Conservation (phyloP, 2,329 filamentous ascomycete species). For the Pyrenophora seminiperda region DNA sequence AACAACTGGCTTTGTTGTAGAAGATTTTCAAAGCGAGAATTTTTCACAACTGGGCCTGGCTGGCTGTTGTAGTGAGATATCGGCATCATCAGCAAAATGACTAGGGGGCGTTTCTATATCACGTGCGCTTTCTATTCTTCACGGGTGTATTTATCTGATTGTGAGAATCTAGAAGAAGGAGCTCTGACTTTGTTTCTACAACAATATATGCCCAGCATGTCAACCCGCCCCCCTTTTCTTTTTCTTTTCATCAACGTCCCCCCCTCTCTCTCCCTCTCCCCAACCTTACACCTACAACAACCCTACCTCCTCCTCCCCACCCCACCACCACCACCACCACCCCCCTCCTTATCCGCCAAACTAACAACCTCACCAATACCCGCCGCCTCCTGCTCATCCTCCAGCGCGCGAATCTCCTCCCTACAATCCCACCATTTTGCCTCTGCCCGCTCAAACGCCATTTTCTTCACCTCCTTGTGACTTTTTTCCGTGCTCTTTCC, state of each 20-base stretch:
- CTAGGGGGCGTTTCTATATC: background rate
- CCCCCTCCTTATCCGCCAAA: conserved; percentile 69
- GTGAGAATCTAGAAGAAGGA: no score
- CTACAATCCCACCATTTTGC: conserved; percentile 99
- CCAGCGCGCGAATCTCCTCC: conserved; percentile 87
- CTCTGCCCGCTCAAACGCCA: conserved; percentile 88
- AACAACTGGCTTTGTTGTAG: background rate
- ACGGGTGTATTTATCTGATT: no score
- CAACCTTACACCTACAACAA: no score
- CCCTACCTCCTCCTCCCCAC: conserved; percentile 43
- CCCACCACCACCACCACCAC: conserved; percentile 44
- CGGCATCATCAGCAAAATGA: no score
- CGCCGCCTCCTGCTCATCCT: conserved; percentile 94
- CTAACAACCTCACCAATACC: conserved; percentile 95
- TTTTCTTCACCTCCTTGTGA: conserved; percentile 88
- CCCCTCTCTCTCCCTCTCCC: no score
- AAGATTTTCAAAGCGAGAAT: no score
- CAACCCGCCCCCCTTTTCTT: no score
- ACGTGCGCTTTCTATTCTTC: no score
- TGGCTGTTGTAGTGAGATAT: background rate
- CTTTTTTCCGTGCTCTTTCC: conserved; percentile 65
- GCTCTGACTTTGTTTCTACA: no score
- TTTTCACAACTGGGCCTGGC: no score
- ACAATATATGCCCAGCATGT: no score
- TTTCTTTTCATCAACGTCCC: no score